A percentile compares a stretch with the other conserved stretches of the same genome.
These are phyloP conservation scores for Lactarius sanguifluus DNA, from an alignment of 768 basidiomycete genomes.

Conservation along the genomic window DNA sequence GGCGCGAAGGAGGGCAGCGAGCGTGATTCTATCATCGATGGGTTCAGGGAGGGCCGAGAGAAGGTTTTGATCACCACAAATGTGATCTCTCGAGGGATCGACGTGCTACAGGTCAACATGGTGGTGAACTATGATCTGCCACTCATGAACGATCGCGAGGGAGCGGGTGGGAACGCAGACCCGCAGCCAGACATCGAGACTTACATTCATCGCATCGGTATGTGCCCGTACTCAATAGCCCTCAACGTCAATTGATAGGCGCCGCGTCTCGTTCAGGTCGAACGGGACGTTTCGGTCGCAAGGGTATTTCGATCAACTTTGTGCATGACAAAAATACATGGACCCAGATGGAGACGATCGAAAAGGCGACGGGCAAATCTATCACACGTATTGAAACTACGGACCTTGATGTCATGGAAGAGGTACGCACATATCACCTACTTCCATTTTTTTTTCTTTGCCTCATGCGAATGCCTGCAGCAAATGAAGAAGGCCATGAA, in stretches of 20 bases:
- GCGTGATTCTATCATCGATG: slow-evolving; percentile 90
- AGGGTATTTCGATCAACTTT: slow-evolving; percentile 96
- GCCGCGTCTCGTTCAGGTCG: slow-evolving; percentile 58
- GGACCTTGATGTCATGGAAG: slow-evolving; percentile 93
- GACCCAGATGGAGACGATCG: slow-evolving; percentile 87
- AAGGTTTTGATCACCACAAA: slow-evolving; percentile 99
- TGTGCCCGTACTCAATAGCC: slow-evolving; percentile 33
- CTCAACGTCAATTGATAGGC: slow-evolving; percentile 2
- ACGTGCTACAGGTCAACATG: slow-evolving; percentile 99
- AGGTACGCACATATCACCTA: slow-evolving; percentile 48
- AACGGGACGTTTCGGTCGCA: slow-evolving; percentile 96
- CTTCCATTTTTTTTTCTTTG: neutral
- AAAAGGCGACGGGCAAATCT: slow-evolving; percentile 69
- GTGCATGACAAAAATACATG: slow-evolving; percentile 89
- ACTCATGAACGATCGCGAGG: slow-evolving; percentile 68
- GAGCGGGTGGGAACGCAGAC: slow-evolving; percentile 46
- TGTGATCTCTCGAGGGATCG: slow-evolving; percentile 97
- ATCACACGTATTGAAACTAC: slow-evolving; percentile 87
- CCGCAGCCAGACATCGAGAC: slow-evolving; percentile 88
- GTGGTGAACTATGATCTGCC: slow-evolving; percentile 99
- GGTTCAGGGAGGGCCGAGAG: slow-evolving; percentile 92
- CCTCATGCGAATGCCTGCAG: slow-evolving; percentile 37
- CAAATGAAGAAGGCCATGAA: slow-evolving; percentile 83
- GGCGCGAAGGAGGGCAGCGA: slow-evolving; percentile 89
- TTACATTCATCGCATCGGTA: slow-evolving; percentile 96